Base-by-base conservation (phyloP, 495 filamentous ascomycete genomes). In the Neurospora sp. region DNA sequence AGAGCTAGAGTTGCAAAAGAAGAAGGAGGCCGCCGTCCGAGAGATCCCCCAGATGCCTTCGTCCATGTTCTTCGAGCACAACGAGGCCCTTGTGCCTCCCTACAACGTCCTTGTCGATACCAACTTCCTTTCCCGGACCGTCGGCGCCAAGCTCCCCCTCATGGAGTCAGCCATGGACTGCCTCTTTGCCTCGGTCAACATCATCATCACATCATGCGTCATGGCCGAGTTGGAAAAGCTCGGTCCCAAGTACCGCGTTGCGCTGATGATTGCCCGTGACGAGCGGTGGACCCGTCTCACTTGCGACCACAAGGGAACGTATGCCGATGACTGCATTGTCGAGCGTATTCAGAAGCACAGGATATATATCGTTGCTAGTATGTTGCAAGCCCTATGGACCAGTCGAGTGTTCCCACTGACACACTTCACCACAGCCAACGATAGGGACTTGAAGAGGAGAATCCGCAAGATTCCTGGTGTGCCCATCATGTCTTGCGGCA, bases 311-410 rank as follows among this genome's bases (percentile, higher is more conserved):
- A 91, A 92, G 81, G 94, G 94, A 12, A 90, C 90, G 3, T 97
- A 97, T 85, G 94, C 94, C n/a, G 94, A 97, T 86, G 94, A 98
- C 75, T 98, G 94, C 78, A 87, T 98, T 10, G 94, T 98, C 16
- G 95, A 98, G 79, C 85, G 94, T 35, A 89, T 96, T 31, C 88
- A 88, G 78, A 85, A 89, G 75, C 89, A 91, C 76, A 88, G 91
- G 76, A 90, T 96, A 42, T 97, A 97, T 81, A 91, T 97, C 74
- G 93, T 95, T 22, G 94, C 88, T 41, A 78, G 79, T 80, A 46
- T 16, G 78, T 40, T 40, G 10, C 9, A 9, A 4, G 2, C 27
- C 27, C 27, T 31, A 31, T 31, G 27, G 0, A 31, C 27, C 27
- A 31, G 27, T 31, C 27, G 27, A 31, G 27, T 31, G 3, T 31